These are phyloP conservation scores for Plasmodium gaboni DNA, from an alignment of 169 alveolate genomes.

Conservation along the genomic window DNA sequence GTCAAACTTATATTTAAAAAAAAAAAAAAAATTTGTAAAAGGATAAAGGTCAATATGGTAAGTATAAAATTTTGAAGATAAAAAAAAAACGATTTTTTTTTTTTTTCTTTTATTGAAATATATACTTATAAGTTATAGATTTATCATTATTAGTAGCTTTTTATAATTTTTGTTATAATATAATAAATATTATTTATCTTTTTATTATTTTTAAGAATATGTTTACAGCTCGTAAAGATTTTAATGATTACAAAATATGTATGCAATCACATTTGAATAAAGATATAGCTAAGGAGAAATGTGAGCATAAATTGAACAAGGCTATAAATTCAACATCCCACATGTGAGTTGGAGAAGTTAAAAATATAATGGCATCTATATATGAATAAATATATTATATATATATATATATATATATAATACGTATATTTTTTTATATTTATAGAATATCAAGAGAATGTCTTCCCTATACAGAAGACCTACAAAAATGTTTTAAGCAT, in stretches of 20 bases:
- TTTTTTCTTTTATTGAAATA: too few relatives aligned
- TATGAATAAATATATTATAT: not conserved
- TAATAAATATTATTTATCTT: not conserved
- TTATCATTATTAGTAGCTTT: too few relatives aligned
- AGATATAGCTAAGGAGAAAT: constrained; percentile 17
- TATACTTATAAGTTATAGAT: too few relatives aligned
- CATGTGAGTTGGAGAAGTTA: constrained; percentile 39
- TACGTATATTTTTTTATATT: not conserved
- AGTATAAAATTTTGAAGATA: too few relatives aligned
- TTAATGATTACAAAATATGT: constrained; percentile 51
- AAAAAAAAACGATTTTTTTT: too few relatives aligned
- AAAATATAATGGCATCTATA: not conserved
- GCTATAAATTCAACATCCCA: constrained; percentile 55
- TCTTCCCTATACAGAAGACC: constrained; percentile 41
- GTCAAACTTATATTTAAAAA: too few relatives aligned
- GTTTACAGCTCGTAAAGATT: constrained; percentile 31
- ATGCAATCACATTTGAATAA: constrained; percentile 14
- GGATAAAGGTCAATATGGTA: too few relatives aligned
- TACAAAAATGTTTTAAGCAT: constrained; percentile 60
- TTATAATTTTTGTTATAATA: too few relatives aligned
- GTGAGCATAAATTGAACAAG: constrained; percentile 12
- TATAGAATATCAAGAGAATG: constrained; percentile 64
- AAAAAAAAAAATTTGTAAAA: too few relatives aligned
- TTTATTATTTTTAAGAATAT: constrained; percentile 28
- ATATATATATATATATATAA: not conserved